phyloP scores from a whole-genome alignment of 345 rosid species.

The Theobroma cacao region DNA sequence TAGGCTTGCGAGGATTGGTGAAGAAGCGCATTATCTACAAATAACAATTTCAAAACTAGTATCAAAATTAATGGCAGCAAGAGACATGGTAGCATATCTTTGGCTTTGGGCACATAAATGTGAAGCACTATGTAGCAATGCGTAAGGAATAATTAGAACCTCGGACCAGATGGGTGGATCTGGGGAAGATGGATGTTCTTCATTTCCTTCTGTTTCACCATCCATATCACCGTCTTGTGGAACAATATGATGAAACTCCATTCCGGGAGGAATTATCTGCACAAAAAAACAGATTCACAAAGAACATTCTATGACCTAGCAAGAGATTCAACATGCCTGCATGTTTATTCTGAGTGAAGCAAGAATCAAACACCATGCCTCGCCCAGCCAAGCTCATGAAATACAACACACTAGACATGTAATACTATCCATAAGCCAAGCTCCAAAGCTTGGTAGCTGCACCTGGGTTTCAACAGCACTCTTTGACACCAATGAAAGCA shows the following conservation, averaged over 20 bases:
- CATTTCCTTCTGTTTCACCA: slow-evolving; percentile 79
- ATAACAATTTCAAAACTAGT: slow-evolving; percentile 17
- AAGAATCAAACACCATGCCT: background rate
- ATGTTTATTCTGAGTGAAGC: background rate
- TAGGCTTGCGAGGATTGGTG: slow-evolving; percentile 87
- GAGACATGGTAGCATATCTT: background rate
- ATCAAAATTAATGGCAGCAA: slow-evolving; percentile 6
- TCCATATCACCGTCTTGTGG: slow-evolving; percentile 94
- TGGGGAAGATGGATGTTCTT: slow-evolving; percentile 76
- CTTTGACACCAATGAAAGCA: slow-evolving; percentile 10
- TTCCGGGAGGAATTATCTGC: slow-evolving; percentile 97
- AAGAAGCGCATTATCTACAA: slow-evolving; percentile 99
- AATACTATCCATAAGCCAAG: background rate
- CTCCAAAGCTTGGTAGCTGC: background rate
- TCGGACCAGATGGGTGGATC: slow-evolving; percentile 94
- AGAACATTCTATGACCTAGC: background rate
- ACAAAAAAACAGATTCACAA: slow-evolving; percentile 16
- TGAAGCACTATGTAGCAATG: background rate
- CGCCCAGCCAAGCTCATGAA: slow-evolving; percentile 10
- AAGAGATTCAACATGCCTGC: background rate
- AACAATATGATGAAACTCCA: slow-evolving; percentile 96
- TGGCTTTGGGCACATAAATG: slow-evolving; percentile 9
- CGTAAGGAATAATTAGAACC: slow-evolving; percentile 42
- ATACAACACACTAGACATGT: background rate
- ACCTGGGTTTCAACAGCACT: background rate